Conservation (phyloP, 352 stramenopile genomes). For the Phytophthora fragariae region DNA sequence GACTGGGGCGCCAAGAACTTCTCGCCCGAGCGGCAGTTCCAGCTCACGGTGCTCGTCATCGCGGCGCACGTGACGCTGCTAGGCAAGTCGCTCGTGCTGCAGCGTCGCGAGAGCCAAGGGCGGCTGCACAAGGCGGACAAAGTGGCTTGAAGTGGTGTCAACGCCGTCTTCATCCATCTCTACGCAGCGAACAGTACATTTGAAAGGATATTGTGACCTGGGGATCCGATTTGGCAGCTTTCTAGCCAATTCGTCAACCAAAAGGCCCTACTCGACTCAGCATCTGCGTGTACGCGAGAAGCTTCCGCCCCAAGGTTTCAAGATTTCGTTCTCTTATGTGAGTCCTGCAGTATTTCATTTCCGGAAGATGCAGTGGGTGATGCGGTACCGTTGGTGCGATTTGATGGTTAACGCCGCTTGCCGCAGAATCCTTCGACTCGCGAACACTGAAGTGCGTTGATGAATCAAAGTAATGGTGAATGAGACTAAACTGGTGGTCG, state of each 20-base stretch:
- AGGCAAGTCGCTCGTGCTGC: slow-evolving; percentile 39
- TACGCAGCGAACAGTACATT: too few relatives aligned
- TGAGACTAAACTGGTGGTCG: not conserved
- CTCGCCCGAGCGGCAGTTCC: slow-evolving; percentile 47
- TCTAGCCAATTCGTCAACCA: too few relatives aligned
- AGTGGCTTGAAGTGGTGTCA: slow-evolving; percentile 13
- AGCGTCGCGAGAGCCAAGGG: slow-evolving; percentile 14
- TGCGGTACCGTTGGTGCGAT: slow-evolving; percentile 94
- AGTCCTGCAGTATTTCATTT: not conserved
- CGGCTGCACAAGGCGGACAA: slow-evolving; percentile 29
- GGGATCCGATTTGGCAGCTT: too few relatives aligned
- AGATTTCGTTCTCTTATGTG: too few relatives aligned
- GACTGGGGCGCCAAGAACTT: slow-evolving; percentile 48
- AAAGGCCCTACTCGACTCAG: too few relatives aligned
- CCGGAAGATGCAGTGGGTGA: slow-evolving; percentile 94
- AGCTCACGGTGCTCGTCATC: slow-evolving; percentile 57
- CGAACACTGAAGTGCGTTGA: not conserved
- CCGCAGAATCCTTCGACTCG: slow-evolving; percentile 1
- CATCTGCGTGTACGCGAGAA: too few relatives aligned
- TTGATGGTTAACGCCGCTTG: slow-evolving; percentile 94
- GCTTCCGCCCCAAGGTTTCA: too few relatives aligned
- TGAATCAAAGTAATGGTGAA: not conserved
- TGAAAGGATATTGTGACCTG: too few relatives aligned
- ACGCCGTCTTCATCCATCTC: too few relatives aligned
- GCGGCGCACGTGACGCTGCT: slow-evolving; percentile 61